These are phyloP conservation scores for Cylindrodendrum hubeiense DNA, from an alignment of 2,329 filamentous ascomycete species.

Conservation along the genomic window DNA sequence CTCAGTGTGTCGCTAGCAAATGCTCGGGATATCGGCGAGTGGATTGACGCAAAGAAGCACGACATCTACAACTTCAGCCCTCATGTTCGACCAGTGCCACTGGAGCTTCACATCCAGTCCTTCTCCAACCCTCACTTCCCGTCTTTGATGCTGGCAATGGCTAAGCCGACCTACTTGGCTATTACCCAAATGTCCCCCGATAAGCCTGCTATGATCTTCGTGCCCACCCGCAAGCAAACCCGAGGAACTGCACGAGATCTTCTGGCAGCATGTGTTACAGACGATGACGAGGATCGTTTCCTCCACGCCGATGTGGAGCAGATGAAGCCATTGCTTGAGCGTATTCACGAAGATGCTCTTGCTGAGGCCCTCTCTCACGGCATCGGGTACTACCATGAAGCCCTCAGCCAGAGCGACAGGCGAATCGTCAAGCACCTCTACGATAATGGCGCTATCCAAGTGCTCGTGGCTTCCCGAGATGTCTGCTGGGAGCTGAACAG, in stretches of 20 bases:
- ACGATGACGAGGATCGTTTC: constrained; percentile 95
- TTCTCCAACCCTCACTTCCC: constrained; percentile 98
- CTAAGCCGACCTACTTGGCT: constrained; percentile 90
- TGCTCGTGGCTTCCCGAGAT: constrained; percentile 82
- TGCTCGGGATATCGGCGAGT: constrained; percentile 93
- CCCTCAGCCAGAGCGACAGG: constrained; percentile 88
- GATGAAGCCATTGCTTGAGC: constrained; percentile 83
- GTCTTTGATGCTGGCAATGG: constrained; percentile 98
- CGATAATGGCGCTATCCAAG: constrained; percentile 88
- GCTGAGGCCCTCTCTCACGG: constrained; percentile 93
- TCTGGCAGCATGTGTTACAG: constrained; percentile 86
- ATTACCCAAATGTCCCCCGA: constrained; percentile 89
- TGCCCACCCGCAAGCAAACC: constrained; percentile 93
- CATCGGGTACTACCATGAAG: constrained; percentile 97
- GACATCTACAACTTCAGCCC: constrained; percentile 99
- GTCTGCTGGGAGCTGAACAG: constrained; percentile 96
- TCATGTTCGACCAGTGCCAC: constrained; percentile 85
- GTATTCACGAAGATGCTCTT: constrained; percentile 87
- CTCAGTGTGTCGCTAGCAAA: constrained; percentile 94
- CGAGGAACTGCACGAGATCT: constrained; percentile 89
- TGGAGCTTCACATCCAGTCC: constrained; percentile 95
- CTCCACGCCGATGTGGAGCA: constrained; percentile 87
- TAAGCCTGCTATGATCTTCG: constrained; percentile 91
- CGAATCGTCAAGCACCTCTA: constrained; percentile 94
- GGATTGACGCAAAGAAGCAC: constrained; percentile 98